Percentiles rank a stretch among this genome's conserved stretches.
Conservation (phyloP, 2,329 filamentous ascomycete species). For the Xylaria multiplex region DNA sequence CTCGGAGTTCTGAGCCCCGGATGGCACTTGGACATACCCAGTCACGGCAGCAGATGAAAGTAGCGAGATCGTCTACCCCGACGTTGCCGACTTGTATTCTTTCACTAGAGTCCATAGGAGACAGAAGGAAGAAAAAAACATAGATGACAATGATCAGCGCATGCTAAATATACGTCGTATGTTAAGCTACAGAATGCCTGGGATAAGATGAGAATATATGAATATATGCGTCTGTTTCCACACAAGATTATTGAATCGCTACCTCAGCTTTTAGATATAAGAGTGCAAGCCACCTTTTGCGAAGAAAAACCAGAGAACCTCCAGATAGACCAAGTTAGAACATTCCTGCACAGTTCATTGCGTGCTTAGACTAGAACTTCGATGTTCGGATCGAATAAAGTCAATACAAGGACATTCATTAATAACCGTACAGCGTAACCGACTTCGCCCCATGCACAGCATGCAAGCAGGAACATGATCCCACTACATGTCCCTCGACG, state of each 20-base stretch:
- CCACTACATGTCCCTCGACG: background rate
- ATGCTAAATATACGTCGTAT: background rate
- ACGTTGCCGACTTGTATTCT: background rate
- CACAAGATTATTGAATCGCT: background rate
- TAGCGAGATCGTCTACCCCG: too few relatives aligned
- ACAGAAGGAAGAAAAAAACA: background rate
- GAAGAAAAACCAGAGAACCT: too few relatives aligned
- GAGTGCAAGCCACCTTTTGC: too few relatives aligned
- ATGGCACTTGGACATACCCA: too few relatives aligned
- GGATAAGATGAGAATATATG: background rate
- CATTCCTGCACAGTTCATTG: background rate
- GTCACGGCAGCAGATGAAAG: too few relatives aligned
- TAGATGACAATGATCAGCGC: background rate
- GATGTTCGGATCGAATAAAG: slow-evolving; percentile 7
- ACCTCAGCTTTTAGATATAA: background rate
- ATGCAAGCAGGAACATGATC: background rate
- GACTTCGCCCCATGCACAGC: slow-evolving; percentile 23
- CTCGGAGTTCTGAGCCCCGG: too few relatives aligned
- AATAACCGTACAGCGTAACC: slow-evolving; percentile 37
- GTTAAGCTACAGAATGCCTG: background rate
- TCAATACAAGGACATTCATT: slow-evolving; percentile 32
- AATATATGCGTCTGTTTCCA: background rate
- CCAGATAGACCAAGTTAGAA: background rate
- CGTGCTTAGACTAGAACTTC: background rate
- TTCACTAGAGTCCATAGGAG: background rate